Percentiles rank a stretch among this genome's conserved stretches.
Conservation (phyloP, 805 yeast genomes). For the Diddensiella caesifluorescens region DNA sequence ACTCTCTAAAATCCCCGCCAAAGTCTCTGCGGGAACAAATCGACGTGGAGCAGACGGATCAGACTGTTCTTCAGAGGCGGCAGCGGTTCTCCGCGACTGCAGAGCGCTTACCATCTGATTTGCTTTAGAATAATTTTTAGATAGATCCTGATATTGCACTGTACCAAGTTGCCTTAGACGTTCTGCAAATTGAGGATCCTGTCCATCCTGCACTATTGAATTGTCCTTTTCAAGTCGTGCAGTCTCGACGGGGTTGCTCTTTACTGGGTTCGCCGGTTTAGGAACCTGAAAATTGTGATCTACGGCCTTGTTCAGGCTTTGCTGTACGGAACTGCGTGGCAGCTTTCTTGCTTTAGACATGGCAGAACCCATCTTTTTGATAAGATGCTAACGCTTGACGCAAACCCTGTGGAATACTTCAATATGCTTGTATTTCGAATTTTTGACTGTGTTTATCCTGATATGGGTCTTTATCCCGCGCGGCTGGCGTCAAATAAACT, state of each 20-base stretch:
- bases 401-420: no score
- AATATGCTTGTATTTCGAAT: no score
- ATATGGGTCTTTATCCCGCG: no score
- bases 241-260: neutral
- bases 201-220: constrained; percentile 35
- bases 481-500: no score
- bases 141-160: constrained; percentile 15
- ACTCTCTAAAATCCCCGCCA: constrained; percentile 21
- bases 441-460: no score
- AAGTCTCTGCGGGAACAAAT: constrained; percentile 22
- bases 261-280: neutral
- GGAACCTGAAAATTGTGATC: neutral
- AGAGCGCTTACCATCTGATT: constrained; percentile 23
- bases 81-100: constrained; percentile 17
- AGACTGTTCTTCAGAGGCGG: neutral
- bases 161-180: constrained; percentile 24
- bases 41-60: constrained; percentile 7
- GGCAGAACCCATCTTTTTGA: neutral
- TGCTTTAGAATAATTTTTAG: constrained; percentile 1
- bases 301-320: neutral
- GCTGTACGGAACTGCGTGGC: constrained; percentile 1
- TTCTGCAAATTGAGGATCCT: constrained; percentile 17
- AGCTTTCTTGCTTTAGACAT: neutral
- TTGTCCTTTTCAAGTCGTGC: no score
- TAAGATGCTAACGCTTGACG: no score